Evolutionary conservation across 768 basidiomycete genomes (phyloP).

Genomic region (Termitomyces sp.): DNA sequence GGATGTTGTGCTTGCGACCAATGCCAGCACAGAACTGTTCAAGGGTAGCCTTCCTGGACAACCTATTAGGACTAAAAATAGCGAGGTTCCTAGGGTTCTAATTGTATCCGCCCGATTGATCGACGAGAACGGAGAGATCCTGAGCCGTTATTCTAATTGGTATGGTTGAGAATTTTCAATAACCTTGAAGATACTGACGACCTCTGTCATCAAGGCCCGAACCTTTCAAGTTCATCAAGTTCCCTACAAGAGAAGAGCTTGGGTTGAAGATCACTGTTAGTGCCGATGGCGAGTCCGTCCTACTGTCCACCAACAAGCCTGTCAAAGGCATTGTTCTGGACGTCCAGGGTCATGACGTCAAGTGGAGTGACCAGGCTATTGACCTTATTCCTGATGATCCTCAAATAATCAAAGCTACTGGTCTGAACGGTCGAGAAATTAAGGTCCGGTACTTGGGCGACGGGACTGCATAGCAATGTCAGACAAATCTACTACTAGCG

Average conservation of each 20-base stretch:
- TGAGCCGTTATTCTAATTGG: constrained; percentile 78
- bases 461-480: constrained; percentile 48
- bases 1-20: constrained; percentile 55
- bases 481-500: neutral
- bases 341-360: constrained; percentile 62
- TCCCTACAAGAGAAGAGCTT: constrained; percentile 58
- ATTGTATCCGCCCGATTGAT: constrained; percentile 69
- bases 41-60: constrained; percentile 70
- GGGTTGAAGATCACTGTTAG: constrained; percentile 49
- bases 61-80: constrained; percentile 56
- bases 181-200: neutral
- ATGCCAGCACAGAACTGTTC: constrained; percentile 83
- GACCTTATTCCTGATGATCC: constrained; percentile 87
- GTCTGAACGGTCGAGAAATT: constrained; percentile 62
- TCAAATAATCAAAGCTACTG: constrained; percentile 60
- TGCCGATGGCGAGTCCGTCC: constrained; percentile 53
- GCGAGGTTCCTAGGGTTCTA: constrained; percentile 61
- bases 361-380: constrained; percentile 87
- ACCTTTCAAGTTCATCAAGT: constrained; percentile 88
- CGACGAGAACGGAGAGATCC: constrained; percentile 46
- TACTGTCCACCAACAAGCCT: constrained; percentile 55
- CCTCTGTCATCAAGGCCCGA: constrained; percentile 62
- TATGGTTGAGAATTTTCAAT: constrained; percentile 22
- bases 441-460: constrained; percentile 72
- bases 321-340: constrained; percentile 88